Base-by-base conservation (phyloP, 208 protist genomes). In the Lotmaria passim region DNA sequence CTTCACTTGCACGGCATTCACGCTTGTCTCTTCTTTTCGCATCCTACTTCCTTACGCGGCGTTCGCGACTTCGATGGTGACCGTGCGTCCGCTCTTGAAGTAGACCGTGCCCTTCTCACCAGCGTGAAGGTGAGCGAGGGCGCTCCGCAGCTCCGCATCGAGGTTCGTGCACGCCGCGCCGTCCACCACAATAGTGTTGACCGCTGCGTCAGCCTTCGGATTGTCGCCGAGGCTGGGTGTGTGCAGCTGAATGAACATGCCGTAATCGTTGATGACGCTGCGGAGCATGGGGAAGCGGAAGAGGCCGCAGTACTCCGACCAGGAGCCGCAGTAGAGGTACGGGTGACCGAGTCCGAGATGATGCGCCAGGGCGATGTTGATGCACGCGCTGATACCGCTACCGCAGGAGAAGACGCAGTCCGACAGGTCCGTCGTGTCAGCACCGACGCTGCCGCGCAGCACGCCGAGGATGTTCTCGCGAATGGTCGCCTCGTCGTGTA, bases 331-430 rank as follows among this genome's bases (percentile, higher is more conserved):
- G 68, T 93, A 96, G 12, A 96, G 76, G 43, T 76, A 75, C 0
- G 89, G 87, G 48, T 74, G 71, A 43, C 89, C 89, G 10, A 96
- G 77, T 28, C 82, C 87, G 12, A 92, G 60, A 38, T 96, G 91
- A 26, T 63, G 62, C 12, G 60, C 65, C 21, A 90, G 47, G 26
- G 89, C 89, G 34, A 94, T 83, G 63, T 86, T 93, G 44, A 93
- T 72, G 75, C 85, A 90, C 30, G 87, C 91, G 24, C 71, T 93
- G 41, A 96, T 43, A 46, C 91, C 91, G 62, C 87, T 93, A 57
- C 89, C 91, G 64, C 91, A 96, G 21, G 82, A 89, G 60, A 93
- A 91, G 51, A 96, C 82, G 65, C 77, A 86, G 23, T 74, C 48
- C 10, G 84, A 84, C 14, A 90, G 41, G 60, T 88, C 75, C 15